Base-by-base conservation (phyloP, 129 eudicot genomes). In the Flaveria robusta region DNA sequence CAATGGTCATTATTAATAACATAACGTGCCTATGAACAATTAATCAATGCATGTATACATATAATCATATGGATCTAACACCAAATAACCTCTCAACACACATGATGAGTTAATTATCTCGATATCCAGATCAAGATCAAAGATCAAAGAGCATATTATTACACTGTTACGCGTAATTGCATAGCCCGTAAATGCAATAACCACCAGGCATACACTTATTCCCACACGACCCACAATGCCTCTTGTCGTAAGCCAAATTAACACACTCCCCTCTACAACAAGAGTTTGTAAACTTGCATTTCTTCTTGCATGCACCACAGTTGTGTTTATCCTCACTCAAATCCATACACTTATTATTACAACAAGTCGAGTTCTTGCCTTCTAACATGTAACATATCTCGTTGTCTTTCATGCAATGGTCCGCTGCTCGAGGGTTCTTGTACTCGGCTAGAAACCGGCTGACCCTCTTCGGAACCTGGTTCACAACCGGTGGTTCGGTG, bases 241-340 rank as follows among this genome's bases (percentile, higher is more conserved):
- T 75, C 88, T 88, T 90, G 47, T 90, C 96, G 51, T 65, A 86
- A 24, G 85, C 78, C 64, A 84, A 69, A 34, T 82, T 65, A 68
- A 90, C 96, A 26, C 96, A 90, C 69, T 88, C 75, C 3, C 93
- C 89, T 19, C 80, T 14, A 45, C 96, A 90, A 60, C 96, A 90
- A 0, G 65, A 24, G 20, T 77, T 75, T 0, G 91, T 82, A 27
- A 45, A 75, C 74, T 56, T 71, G 81, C 96, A 90, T 77, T 86
- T 88, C 9, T 77, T 80, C 81, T 88, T 86, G 81, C 96, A 90
- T 9, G 82, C 75, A 27, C 96, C 96, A 34, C 96, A 90, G 74
- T 90, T 73, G 9, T 86, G 37, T 13, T 60, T 29, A 49, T 90
- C 91, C 60, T 69, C 58, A 12, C 22, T 60, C 66, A 86, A 64